A percentile compares a stretch with the other conserved stretches of the same genome.
These are phyloP conservation scores for Leccinum subfulvum DNA, from an alignment of 1,284 basidiomycete genomes.

Conservation along the genomic window DNA sequence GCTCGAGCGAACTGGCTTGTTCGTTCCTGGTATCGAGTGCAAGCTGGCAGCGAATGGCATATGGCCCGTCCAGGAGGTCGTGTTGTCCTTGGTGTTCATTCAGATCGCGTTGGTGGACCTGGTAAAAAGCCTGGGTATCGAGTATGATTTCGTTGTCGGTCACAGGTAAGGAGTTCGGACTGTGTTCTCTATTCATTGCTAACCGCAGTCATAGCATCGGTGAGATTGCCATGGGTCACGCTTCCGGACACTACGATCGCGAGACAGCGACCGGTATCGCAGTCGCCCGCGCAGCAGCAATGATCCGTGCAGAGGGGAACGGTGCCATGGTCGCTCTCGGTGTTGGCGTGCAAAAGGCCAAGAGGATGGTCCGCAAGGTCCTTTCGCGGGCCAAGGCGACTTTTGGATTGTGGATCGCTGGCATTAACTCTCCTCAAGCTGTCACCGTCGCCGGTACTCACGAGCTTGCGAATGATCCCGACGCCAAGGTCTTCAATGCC, in stretches of 20 bases:
- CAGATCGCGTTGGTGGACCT: constrained; percentile 30
- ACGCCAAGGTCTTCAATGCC: constrained; percentile 28
- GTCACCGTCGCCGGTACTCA: constrained; percentile 32
- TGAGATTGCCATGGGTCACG: constrained; percentile 35
- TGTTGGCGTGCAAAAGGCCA: constrained; percentile 33
- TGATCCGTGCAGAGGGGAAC: constrained; percentile 32
- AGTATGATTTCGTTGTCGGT: constrained; percentile 31
- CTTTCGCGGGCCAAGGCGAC: constrained; percentile 25
- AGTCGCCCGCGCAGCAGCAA: constrained; percentile 32
- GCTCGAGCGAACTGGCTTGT: constrained; percentile 32
- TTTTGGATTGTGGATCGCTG: constrained; percentile 32
- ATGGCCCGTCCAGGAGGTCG: constrained; percentile 34
- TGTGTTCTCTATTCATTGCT: neutral
- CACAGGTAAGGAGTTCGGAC: constrained; percentile 27
- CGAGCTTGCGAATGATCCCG: constrained; percentile 30
- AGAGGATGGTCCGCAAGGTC: constrained; percentile 31
- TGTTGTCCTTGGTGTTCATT: constrained; percentile 32
- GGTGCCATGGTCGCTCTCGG: constrained; percentile 34
- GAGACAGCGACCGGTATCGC: constrained; percentile 33
- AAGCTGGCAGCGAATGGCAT: constrained; percentile 26
- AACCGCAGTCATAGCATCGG: constrained; percentile 26
- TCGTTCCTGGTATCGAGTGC: constrained; percentile 29
- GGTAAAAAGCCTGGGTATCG: constrained; percentile 14
- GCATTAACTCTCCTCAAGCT: constrained; percentile 34
- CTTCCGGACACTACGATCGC: constrained; percentile 34